Evolutionary conservation across 1,284 basidiomycete genomes (phyloP).

Genomic region (Melampsora medusae): DNA sequence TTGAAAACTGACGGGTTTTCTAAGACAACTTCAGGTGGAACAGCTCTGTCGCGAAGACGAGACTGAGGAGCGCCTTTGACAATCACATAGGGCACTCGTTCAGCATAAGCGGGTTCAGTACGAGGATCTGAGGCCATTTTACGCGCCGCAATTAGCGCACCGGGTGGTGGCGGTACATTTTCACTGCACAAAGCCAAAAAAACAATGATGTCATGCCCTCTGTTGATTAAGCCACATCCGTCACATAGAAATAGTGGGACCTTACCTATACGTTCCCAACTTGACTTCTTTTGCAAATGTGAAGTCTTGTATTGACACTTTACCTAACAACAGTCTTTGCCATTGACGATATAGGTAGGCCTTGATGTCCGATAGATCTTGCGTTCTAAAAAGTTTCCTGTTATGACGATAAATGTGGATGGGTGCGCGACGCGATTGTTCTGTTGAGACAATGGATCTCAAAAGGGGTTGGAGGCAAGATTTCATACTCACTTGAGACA

Average conservation of each 20-base stretch:
- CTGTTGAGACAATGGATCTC: not conserved
- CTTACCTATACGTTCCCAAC: conserved; percentile 82
- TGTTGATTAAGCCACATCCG: not conserved
- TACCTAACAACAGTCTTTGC: conserved; percentile 77
- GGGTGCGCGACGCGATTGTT: not conserved
- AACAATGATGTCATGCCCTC: not conserved
- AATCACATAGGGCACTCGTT: conserved; percentile 89
- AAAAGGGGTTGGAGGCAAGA: not conserved
- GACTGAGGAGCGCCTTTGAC: conserved; percentile 66
- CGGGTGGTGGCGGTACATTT: conserved; percentile 80
- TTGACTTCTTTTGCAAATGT: conserved; percentile 90
- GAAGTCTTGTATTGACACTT: conserved; percentile 81
- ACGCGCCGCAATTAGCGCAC: conserved; percentile 78
- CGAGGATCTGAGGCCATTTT: conserved; percentile 72
- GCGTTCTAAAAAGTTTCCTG: conserved; percentile 81
- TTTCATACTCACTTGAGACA: conserved; percentile 69
- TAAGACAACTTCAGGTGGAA: conserved; percentile 74
- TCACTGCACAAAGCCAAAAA: conserved; percentile 60
- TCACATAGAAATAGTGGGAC: not conserved
- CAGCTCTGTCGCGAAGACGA: conserved; percentile 76
- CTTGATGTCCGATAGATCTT: conserved; percentile 84
- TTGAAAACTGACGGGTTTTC: conserved; percentile 62
- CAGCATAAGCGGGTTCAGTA: conserved; percentile 84
- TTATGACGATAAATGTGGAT: conserved; percentile 14
- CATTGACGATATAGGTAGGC: conserved; percentile 81